A percentile compares a stretch with the other conserved stretches of the same genome.
Conservation (phyloP, 2,329 filamentous ascomycete genomes). For the Microsporum canis region DNA sequence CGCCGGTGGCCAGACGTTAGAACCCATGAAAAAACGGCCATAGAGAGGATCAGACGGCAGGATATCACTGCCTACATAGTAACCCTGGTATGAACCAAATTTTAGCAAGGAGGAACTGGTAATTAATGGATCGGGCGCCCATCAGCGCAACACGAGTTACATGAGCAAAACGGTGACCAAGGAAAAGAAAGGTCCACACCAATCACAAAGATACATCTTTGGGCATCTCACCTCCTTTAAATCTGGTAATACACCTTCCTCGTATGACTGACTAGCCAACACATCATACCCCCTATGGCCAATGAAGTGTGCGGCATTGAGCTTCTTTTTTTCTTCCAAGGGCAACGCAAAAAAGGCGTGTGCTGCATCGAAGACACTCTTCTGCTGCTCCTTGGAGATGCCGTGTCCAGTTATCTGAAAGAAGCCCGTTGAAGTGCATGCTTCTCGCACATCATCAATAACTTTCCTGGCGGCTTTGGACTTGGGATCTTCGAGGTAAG, state of each 20-base stretch:
- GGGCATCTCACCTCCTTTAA: not conserved
- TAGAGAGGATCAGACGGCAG: not conserved
- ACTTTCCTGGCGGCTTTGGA: not conserved
- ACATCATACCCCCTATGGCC: slow-evolving; percentile 6
- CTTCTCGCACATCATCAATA: not conserved
- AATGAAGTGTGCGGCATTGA: not conserved
- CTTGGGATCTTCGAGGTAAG: not conserved
- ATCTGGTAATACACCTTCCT: slow-evolving; percentile 4
- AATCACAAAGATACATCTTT: not conserved
- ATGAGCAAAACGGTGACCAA: not conserved
- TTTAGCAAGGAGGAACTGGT: not conserved
- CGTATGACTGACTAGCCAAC: slow-evolving; percentile 5
- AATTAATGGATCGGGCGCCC: not conserved
- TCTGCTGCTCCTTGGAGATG: not conserved
- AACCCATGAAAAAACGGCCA: slow-evolving; percentile 3
- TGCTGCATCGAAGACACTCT: not conserved
- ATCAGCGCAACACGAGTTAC: not conserved
- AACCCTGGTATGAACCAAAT: not conserved
- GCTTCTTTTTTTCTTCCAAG: slow-evolving; percentile 4
- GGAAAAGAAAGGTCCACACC: not conserved
- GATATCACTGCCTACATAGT: not conserved
- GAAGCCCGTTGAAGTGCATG: slow-evolving; percentile 1
- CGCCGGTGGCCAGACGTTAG: not conserved
- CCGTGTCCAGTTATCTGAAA: slow-evolving; percentile 3
- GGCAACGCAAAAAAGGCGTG: not conserved